Evolutionary conservation across 2,329 filamentous ascomycete species (phyloP).

Genomic region (Myrmaecium sp.): DNA sequence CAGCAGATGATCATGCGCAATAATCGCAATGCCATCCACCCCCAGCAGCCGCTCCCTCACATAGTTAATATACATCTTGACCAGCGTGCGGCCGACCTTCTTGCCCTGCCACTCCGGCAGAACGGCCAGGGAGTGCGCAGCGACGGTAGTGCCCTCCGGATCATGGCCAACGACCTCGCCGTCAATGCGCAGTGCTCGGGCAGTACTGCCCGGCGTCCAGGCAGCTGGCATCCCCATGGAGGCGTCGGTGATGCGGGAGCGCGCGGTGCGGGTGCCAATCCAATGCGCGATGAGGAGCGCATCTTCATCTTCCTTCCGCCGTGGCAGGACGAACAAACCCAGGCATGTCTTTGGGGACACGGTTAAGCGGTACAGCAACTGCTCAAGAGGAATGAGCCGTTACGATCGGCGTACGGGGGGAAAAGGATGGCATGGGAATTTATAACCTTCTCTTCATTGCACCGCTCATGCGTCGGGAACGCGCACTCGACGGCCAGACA

Average conservation of each 20-base stretch:
- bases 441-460: no score
- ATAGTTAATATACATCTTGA: constrained; percentile 64
- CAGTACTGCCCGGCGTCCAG: constrained; percentile 33
- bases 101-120: constrained; percentile 57
- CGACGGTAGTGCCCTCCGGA: constrained; percentile 56
- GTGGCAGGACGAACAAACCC: no score
- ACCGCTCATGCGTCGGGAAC: no score
- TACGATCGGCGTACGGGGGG: no score
- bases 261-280: no score
- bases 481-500: no score
- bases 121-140: constrained; percentile 68
- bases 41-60: constrained; percentile 54
- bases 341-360: no score
- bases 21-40: constrained; percentile 55
- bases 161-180: constrained; percentile 49
- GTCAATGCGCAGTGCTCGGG: constrained; percentile 11
- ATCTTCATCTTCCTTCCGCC: no score
- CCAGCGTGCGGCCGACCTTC: constrained; percentile 55
- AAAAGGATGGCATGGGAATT: no score
- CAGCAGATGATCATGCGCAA: constrained; percentile 59
- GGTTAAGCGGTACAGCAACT: no score
- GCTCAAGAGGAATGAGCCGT: no score
- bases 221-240: constrained; percentile 59
- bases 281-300: no score
- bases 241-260: constrained; percentile 52